These are phyloP conservation scores for Hemisphaericaspora subhashii DNA, from an alignment of 1,139 yeast species.

Conservation along the genomic window DNA sequence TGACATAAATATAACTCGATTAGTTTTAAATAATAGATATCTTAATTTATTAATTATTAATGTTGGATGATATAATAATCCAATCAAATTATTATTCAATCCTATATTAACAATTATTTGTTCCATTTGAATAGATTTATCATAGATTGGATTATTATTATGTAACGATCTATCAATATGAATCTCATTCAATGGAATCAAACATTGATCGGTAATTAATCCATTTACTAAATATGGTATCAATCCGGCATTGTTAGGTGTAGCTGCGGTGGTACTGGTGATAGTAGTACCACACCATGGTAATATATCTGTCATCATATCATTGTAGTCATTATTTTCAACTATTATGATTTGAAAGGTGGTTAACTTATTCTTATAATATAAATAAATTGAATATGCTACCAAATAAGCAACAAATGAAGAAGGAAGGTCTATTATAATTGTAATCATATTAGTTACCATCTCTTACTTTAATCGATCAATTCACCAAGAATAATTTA, in stretches of 20 bases:
- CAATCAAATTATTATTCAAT: conserved; percentile 9
- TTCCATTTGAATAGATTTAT: no score
- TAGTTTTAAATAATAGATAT: conserved; percentile 9
- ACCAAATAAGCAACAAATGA: conserved; percentile 18
- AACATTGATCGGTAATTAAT: not conserved
- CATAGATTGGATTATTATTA: no score
- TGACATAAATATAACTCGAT: conserved; percentile 12
- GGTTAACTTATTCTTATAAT: conserved; percentile 10
- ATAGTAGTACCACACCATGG: conserved; percentile 32
- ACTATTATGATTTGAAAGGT: conserved; percentile 11
- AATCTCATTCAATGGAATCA: not conserved
- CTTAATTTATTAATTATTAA: conserved; percentile 13
- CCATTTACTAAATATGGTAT: not conserved
- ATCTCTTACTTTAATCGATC: no score
- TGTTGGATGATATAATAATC: conserved; percentile 18
- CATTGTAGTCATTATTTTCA: conserved; percentile 4
- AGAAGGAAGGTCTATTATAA: conserved; percentile 16
- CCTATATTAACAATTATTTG: conserved; percentile 4
- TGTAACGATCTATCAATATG: not conserved
- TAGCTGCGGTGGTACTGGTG: no score
- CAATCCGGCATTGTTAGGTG: not conserved
- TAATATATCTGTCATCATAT: conserved; percentile 8
- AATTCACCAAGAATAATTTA: no score
- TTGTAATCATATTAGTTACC: conserved; percentile 3
- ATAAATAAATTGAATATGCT: conserved; percentile 16